phyloP scores from a whole-genome alignment of 305 asterid species.

The Salvia sclarea region DNA sequence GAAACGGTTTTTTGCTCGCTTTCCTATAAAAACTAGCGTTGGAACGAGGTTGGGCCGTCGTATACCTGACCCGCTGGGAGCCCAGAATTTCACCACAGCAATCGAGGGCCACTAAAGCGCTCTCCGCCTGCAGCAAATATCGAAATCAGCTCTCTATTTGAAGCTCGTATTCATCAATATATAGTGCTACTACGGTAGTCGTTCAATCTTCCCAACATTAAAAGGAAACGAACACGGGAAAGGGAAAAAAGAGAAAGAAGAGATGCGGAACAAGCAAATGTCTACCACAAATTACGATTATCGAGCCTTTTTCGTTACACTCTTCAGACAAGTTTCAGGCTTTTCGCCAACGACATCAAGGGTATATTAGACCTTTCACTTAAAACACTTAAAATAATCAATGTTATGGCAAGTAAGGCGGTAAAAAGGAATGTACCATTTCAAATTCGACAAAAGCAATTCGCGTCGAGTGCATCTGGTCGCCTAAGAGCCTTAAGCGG shows the following conservation, averaged over 20 bases:
- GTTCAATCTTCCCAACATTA: too few species aligned
- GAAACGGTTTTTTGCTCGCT: background rate
- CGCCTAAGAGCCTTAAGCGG: constrained; percentile 91
- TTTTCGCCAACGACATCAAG: too few species aligned
- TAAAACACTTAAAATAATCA: background rate
- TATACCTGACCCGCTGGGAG: constrained; percentile 75
- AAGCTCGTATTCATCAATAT: too few species aligned
- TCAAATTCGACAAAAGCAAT: constrained; percentile 89
- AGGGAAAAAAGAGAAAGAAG: background rate
- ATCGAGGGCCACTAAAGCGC: constrained; percentile 82
- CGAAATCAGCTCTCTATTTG: background rate
- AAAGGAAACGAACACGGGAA: background rate
- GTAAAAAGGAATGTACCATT: constrained; percentile 49
- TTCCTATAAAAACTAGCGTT: constrained; percentile 3
- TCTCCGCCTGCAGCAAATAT: constrained; percentile 72
- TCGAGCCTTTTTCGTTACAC: too few species aligned
- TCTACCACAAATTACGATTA: background rate
- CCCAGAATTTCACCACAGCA: constrained; percentile 83
- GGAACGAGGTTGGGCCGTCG: constrained; percentile 13
- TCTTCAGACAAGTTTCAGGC: too few species aligned
- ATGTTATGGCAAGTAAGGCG: constrained; percentile 2
- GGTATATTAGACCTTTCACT: too few species aligned
- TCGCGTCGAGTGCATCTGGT: constrained; percentile 75
- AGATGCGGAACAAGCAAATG: background rate
- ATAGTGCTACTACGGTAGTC: too few species aligned